Base-by-base conservation (phyloP, 495 filamentous ascomycete species). In the Aspergillus carlsbadensis region DNA sequence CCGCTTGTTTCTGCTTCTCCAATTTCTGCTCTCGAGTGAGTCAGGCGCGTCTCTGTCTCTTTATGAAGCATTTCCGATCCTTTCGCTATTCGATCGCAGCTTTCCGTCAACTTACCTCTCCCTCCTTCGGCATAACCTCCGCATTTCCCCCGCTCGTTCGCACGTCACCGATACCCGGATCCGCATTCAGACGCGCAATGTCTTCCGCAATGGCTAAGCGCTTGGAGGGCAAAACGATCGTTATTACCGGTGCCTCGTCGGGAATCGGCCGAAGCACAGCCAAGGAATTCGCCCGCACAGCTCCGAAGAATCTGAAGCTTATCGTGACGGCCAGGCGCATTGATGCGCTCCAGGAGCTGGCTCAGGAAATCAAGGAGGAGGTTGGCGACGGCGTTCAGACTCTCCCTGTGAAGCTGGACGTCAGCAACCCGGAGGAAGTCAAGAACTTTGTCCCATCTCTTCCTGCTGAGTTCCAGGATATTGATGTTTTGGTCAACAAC, bases 401-500 rank as follows among this genome's bases (percentile, higher is more conserved):
- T 14, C 72, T 90, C 39, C 86, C 91, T 2, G 79, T 96, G 15
- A 85, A 90, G 72, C 78, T 98, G 46, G 94, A 98, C 68, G 87
- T 98, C 35, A 91, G 89, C 73, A 87, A 88, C 36, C 78, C 89
- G 0, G 84, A 85, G 21, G 86, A 94, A 60, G 81, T 98, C 15
- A 77, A 81, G 48, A 78, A 75, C 21, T 96, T 98, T 68, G 84
- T 97, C 21, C 73, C 71, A 0, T 79, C 75, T 11, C 67, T 98
- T 63, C 91, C 92, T 0, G 83, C 85, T 51, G 94, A 91, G 67
- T 98, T 89, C 72, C 83, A 84, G 73, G 86, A 90, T 31, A 89
- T 98, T 56, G 84, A 97, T 75, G 81, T 98, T 10, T 68, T 98
- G 60, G 92, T 98, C 3, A 98, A 98, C 72, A 98, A 98, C 82